Base-by-base conservation (phyloP, 1,139 yeast genomes). In the Zygoascus meyerae region DNA sequence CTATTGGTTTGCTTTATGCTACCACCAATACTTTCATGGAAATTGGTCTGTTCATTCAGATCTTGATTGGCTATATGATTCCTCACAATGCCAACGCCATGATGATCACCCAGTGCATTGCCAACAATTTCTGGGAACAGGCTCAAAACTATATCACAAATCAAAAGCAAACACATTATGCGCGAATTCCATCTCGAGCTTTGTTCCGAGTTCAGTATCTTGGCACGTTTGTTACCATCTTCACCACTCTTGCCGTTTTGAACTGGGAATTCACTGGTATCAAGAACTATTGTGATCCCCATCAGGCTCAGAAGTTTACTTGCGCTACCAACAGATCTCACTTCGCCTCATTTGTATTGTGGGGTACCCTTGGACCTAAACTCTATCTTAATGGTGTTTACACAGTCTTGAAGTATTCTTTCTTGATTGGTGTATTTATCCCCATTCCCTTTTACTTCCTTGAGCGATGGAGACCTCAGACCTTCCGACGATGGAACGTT, bases 321-420 rank as follows among this genome's bases (percentile, higher is more conserved):
- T 64, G 68, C 45, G 56, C 32, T 44, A 77, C 26, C 61, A 59
- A 42, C 62, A 58, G 34, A 72, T 77, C 2, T 72, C 62, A 57
- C 77, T 70, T 62, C 65, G 16, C 65, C 74, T 38, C 52, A 37
- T 38, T 51, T n/a, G 50, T 53, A 77, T 56, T 78, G 74, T 63
- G 77, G 77, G 10, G 83, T 77, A 63, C 76, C 46, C 79, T 82
- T 57, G 86, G 86, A 28, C 87, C 87, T 26, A 68, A 74, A 57
- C 71, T 76, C 47, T 75, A 78, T 18, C 78, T 80, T 55, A 59
- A 41, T 46, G 70, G 69, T 1, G 63, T 74, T 21, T 74, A 75
- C 52, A 78, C 78, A 11, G 57, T 66, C 26, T 63, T 75, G 55
- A 65, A 66, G 52, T 75, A 64, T 65, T 70, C 77, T 50, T 79